A percentile compares a stretch with the other conserved stretches of the same genome.
phyloP scores from a whole-genome alignment of 2,329 filamentous ascomycete species.

The Berkeleyomyces basicola region DNA sequence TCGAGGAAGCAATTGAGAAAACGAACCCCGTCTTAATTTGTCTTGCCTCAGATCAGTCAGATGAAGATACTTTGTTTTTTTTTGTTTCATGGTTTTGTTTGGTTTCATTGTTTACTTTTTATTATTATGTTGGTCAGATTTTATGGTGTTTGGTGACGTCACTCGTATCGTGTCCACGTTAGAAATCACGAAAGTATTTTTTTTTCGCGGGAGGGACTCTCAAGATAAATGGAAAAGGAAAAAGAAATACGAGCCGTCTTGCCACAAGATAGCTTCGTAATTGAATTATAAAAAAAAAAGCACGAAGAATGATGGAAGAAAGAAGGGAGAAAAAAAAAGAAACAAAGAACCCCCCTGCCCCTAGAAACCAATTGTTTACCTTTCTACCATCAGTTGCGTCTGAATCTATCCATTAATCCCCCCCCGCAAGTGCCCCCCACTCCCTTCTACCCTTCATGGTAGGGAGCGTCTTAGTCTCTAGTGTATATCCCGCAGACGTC shows the following conservation, averaged over 20 bases:
- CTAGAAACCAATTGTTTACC: background rate
- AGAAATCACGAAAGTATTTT: too few species aligned
- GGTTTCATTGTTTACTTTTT: background rate
- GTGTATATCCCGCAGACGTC: background rate
- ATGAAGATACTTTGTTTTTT: background rate
- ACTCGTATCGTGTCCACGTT: too few species aligned
- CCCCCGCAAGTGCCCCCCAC: background rate
- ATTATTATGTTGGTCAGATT: too few species aligned
- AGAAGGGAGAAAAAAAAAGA: background rate
- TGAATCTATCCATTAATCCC: background rate
- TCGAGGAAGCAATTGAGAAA: background rate
- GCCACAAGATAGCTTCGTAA: background rate
- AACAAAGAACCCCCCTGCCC: background rate
- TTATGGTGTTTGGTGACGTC: too few species aligned
- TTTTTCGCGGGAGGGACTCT: too few species aligned
- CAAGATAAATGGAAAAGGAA: background rate
- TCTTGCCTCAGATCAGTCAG: background rate
- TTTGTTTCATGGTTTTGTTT: background rate
- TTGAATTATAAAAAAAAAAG: background rate
- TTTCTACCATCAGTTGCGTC: background rate
- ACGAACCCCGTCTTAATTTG: background rate
- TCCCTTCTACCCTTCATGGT: too few species aligned
- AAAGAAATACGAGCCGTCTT: slow-evolving; percentile 2
- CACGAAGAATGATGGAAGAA: background rate
- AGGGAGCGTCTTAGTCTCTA: too few species aligned